Conservation (phyloP, 331 rosid species). For the Dryas integrifolia region DNA sequence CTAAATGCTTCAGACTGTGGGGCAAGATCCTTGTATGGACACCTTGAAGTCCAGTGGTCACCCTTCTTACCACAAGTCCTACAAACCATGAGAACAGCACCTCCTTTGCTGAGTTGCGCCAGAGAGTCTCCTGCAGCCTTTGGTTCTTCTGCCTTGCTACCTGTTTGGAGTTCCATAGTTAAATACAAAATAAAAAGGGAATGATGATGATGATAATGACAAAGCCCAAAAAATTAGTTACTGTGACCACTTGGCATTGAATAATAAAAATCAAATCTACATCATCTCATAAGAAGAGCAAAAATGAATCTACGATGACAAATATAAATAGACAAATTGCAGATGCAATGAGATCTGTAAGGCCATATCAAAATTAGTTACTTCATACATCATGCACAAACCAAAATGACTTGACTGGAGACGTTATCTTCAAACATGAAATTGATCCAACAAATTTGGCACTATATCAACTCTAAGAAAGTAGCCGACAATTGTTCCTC, state of each 20-base stretch:
- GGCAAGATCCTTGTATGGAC: constrained; percentile 93
- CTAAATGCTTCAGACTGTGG: constrained; percentile 46
- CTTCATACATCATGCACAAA: neutral
- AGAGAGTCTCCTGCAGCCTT: constrained; percentile 63
- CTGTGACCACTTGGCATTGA: neutral
- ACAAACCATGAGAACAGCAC: constrained; percentile 93
- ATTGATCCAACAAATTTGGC: too few relatives aligned
- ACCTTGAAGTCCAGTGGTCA: constrained; percentile 96
- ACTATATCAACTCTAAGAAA: neutral
- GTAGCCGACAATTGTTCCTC: neutral
- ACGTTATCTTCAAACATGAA: neutral
- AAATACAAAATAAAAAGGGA: neutral
- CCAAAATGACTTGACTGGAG: neutral
- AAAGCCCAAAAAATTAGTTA: neutral
- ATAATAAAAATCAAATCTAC: neutral
- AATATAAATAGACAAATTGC: neutral
- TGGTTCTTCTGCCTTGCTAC: constrained; percentile 73
- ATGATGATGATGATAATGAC: neutral
- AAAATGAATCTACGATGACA: neutral
- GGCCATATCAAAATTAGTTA: neutral
- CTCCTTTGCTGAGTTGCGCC: constrained; percentile 49
- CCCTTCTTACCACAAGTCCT: constrained; percentile 96
- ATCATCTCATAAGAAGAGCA: neutral
- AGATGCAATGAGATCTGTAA: neutral
- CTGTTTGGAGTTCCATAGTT: constrained; percentile 35